Evolutionary conservation across 495 filamentous ascomycete species (phyloP), one percentile per base, ranked within the genome.

Genomic region (Evernia prunastri): DNA sequence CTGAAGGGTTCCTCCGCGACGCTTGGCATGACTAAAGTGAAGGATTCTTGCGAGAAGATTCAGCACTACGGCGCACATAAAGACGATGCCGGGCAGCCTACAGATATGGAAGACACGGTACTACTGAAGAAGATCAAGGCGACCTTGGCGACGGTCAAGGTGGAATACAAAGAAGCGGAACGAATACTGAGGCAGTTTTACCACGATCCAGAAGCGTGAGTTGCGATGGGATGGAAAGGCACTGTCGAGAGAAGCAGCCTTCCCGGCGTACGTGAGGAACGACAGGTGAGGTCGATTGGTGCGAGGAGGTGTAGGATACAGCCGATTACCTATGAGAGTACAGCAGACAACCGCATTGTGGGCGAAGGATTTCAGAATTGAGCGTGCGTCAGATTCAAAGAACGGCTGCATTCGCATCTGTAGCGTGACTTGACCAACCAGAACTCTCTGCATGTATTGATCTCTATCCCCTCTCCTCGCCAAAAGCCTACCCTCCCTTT

Each of bases 1-100:
- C 79, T 98, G 60, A 98, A 98, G 76, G 94, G 94, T 45, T 97
- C 93, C n/a, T 96, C 93, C 13, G 94, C 94, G 25, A 97, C 95
- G 10, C 85, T 98, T 58, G 94, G 94, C 29, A 83, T 98, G 45
- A 89, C 80, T 69, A 95, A 96, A 77, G 89, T 98, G 71, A 90
- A 90, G 73, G 92, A 97, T 69, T 85, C 82, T 61, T 98, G 94
- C 74, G 93, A 97, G 75, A 89, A 95, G 80, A 96, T 98, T 69
- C 94, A 98, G 74, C 87, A 97, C 72, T 95, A 85, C 70, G 94
- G 95, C 54, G 85, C 86, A 68, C 78, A 80, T 59, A 87, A 90
- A 73, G 91, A 90, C 67, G 87, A 92, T 57, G 86, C 84, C 23
- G 91, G 92, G n/a, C 77, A 47, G 7, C 27, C 72, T 10, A 74